Percentiles rank a stretch among this genome's conserved stretches.
Evolutionary conservation across 2,329 filamentous ascomycete species (phyloP).

Genomic region (Graphilbum ipis-grandicollis): DNA sequence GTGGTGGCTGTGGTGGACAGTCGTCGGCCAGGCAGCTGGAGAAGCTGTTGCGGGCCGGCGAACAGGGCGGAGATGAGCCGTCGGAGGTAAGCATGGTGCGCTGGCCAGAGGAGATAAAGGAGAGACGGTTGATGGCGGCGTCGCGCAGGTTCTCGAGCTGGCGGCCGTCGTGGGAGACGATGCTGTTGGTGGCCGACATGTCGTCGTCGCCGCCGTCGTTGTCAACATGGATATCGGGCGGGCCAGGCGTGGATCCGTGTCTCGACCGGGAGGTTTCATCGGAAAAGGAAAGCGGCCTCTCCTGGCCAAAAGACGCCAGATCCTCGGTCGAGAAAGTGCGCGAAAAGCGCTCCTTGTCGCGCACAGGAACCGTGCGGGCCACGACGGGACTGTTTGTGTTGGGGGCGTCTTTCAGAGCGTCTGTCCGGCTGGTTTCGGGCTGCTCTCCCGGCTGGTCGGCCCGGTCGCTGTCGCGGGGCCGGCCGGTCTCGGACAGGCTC

Average conservation of each 20-base stretch:
- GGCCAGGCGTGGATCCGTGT: too few species aligned
- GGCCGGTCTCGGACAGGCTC: slow-evolving; percentile 40
- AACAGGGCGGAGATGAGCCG: slow-evolving; percentile 38
- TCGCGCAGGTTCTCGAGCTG: slow-evolving; percentile 41
- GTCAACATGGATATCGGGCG: slow-evolving; percentile 12
- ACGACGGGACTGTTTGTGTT: slow-evolving; percentile 15
- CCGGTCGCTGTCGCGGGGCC: slow-evolving; percentile 28
- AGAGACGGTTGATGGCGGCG: slow-evolving; percentile 37
- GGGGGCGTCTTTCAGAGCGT: too few species aligned
- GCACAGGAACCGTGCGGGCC: too few species aligned
- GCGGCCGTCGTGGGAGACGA: slow-evolving; percentile 39
- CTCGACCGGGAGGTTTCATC: slow-evolving; percentile 11
- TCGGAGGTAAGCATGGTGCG: slow-evolving; percentile 41
- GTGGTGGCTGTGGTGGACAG: slow-evolving; percentile 13
- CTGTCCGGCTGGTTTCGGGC: too few species aligned
- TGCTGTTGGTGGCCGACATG: slow-evolving; percentile 37
- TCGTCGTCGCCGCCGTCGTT: slow-evolving; percentile 21
- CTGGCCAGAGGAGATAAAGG: slow-evolving; percentile 42
- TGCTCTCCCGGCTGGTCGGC: slow-evolving; percentile 9
- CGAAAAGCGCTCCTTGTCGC: slow-evolving; percentile 29
- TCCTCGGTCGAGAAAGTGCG: slow-evolving; percentile 18
- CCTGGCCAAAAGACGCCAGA: too few species aligned
- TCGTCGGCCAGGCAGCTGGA: slow-evolving; percentile 20
- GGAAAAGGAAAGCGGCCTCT: slow-evolving; percentile 13
- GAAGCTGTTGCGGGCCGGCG: slow-evolving; percentile 36